These are phyloP conservation scores for Colletotrichum falcatum DNA, from an alignment of 2,329 filamentous ascomycete genomes.

Conservation along the genomic window DNA sequence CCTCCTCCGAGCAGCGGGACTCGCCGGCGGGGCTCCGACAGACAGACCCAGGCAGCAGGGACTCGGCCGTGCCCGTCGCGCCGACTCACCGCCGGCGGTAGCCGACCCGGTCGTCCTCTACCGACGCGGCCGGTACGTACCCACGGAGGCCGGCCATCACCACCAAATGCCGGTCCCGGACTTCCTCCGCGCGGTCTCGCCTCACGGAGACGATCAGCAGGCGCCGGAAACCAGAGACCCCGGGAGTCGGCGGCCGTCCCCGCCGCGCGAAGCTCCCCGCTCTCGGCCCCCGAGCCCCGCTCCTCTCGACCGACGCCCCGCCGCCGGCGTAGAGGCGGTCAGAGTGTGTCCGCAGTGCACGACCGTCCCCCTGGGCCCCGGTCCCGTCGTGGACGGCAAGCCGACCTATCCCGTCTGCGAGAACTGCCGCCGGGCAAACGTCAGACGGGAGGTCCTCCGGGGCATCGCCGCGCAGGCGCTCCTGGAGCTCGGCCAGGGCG, in stretches of 20 bases:
- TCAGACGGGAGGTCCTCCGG: slow-evolving; percentile 7
- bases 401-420: slow-evolving; percentile 9
- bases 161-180: neutral
- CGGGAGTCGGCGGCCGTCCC: neutral
- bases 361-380: neutral
- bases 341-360: slow-evolving; percentile 19
- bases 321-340: neutral
- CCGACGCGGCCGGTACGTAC: neutral
- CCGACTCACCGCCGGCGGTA: neutral
- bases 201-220: neutral
- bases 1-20: too few relatives aligned
- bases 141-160: neutral
- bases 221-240: neutral
- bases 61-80: too few relatives aligned
- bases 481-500: neutral
- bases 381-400: slow-evolving; percentile 5
- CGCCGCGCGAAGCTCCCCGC: neutral
- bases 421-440: slow-evolving; percentile 7
- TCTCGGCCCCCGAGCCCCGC: neutral
- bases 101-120: neutral
- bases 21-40: too few relatives aligned
- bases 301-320: too few relatives aligned
- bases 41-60: neutral
- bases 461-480: neutral
- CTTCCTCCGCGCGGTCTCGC: neutral